phyloP scores from a whole-genome alignment of 371 early-diverging fungal species.

The Apophysomyces ossiformis region DNA sequence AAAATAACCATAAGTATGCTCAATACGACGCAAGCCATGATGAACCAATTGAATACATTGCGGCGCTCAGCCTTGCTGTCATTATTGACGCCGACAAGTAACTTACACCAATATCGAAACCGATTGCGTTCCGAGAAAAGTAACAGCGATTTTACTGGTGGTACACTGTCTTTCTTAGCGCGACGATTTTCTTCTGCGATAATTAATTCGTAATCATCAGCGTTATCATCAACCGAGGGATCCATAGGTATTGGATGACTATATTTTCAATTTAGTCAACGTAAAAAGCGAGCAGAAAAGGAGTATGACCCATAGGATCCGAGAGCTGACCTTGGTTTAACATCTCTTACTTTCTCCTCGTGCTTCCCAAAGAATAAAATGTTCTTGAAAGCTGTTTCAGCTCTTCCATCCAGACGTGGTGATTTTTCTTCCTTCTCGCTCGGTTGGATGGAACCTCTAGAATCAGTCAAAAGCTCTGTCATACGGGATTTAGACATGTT shows the following conservation, averaged over 20 bases:
- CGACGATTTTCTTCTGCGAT: constrained; percentile 52
- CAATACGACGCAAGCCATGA: constrained; percentile 59
- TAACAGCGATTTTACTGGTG: constrained; percentile 34
- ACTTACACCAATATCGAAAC: constrained; percentile 44
- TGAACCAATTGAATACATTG: constrained; percentile 62
- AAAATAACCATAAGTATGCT: constrained; percentile 61
- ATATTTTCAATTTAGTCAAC: background rate
- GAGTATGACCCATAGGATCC: background rate
- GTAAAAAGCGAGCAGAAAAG: background rate
- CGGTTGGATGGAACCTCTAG: background rate
- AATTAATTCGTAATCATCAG: constrained; percentile 47
- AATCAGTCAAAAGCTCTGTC: constrained; percentile 25
- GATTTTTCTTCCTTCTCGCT: constrained; percentile 5
- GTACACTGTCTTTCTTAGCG: constrained; percentile 28
- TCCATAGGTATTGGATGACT: constrained; percentile 3
- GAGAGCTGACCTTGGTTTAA: background rate
- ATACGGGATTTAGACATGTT: constrained; percentile 43
- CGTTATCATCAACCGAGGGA: constrained; percentile 13
- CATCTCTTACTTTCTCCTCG: background rate
- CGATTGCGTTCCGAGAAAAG: constrained; percentile 42
- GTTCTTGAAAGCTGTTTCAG: background rate
- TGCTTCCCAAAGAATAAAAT: constrained; percentile 8
- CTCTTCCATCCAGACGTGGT: background rate
- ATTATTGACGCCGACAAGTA: constrained; percentile 38
- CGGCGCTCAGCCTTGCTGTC: constrained; percentile 45